These are phyloP conservation scores for Uromyces viciae-fabae DNA, from an alignment of 1,284 basidiomycete genomes.

Conservation along the genomic window DNA sequence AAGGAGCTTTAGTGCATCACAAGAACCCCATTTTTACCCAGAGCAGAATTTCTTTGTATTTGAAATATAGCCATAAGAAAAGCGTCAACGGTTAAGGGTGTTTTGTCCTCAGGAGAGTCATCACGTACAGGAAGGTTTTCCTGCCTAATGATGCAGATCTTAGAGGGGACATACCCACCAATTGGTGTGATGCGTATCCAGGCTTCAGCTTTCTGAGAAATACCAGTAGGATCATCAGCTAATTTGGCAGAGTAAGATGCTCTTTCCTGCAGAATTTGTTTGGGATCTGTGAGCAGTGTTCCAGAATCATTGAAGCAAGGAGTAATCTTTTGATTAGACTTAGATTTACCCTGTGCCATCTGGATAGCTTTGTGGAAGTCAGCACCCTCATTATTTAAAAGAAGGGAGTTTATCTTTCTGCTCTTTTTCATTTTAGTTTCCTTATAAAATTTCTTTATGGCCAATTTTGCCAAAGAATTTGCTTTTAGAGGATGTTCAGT, in stretches of 20 bases:
- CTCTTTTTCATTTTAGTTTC: not conserved
- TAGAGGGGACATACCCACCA: not conserved
- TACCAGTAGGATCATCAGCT: not conserved
- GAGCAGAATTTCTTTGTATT: not conserved
- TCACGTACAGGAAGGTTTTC: not conserved
- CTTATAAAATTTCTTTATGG: not conserved
- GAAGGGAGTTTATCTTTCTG: not conserved
- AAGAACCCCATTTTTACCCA: not conserved
- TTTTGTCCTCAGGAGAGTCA: not conserved
- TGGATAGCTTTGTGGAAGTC: not conserved
- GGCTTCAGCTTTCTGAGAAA: not conserved
- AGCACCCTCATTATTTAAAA: not conserved
- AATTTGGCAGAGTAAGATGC: not conserved
- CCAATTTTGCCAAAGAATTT: too few relatives aligned
- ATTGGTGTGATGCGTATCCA: not conserved
- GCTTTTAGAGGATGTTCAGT: too few relatives aligned
- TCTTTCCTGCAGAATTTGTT: not conserved
- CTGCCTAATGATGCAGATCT: not conserved
- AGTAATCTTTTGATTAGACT: not conserved
- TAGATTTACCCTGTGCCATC: not conserved
- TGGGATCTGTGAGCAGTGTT: not conserved
- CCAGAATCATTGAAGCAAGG: conserved; percentile 1
- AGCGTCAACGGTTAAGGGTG: not conserved
- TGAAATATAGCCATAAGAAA: not conserved
- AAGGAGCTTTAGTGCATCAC: not conserved